These are phyloP conservation scores for Tilletiaria anomala DNA, from an alignment of 1,284 basidiomycete species.

Conservation along the genomic window DNA sequence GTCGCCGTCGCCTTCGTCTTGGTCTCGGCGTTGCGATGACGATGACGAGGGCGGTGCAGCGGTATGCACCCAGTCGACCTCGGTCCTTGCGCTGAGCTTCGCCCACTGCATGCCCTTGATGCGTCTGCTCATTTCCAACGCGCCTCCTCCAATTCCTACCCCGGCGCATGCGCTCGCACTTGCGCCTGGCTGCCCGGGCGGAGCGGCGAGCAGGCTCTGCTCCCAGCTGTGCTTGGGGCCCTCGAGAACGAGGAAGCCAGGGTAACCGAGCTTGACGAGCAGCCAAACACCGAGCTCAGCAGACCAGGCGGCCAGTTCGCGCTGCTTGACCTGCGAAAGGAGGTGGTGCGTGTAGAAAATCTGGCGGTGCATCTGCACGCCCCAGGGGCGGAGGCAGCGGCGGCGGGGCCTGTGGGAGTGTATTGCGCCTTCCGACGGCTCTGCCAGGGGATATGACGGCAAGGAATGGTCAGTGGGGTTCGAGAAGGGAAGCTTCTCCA, in stretches of 20 bases:
- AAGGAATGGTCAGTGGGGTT: too few species aligned
- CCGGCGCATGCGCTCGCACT: neutral
- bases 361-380: neutral
- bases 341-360: neutral
- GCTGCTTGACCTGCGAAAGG: neutral
- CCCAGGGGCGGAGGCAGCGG: too few species aligned
- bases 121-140: neutral
- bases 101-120: neutral
- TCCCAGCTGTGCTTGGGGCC: neutral
- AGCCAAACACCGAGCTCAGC: neutral
- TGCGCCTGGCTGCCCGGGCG: neutral
- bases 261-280: neutral
- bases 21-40: neutral
- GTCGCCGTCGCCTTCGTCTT: too few species aligned
- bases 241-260: neutral
- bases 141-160: neutral
- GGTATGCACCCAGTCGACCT: neutral
- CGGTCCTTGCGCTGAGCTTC: neutral
- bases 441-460: too few species aligned
- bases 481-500: neutral
- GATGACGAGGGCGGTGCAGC: neutral
- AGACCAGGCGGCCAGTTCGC: neutral
- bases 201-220: neutral
- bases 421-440: neutral
- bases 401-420: too few species aligned